Conservation (phyloP, 768 basidiomycete species). For the Suillus americanus region DNA sequence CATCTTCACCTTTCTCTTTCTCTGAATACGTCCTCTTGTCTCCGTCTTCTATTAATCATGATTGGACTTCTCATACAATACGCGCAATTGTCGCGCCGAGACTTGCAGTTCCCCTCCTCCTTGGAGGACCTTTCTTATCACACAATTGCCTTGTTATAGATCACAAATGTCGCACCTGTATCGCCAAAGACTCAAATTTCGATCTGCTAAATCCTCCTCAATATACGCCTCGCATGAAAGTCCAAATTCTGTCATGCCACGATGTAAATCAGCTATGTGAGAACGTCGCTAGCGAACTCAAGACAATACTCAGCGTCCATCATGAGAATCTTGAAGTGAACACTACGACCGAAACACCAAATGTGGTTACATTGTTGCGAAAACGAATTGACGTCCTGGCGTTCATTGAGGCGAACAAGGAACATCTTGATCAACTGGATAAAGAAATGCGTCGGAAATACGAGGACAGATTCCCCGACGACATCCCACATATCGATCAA, state of each 20-base stretch:
- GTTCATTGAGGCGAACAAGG: not conserved
- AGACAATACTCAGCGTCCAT: fast-evolving
- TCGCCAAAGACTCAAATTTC: conserved; percentile 1
- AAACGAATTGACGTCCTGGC: not conserved
- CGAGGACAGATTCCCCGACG: conserved; percentile 16
- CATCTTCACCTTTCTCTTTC: not conserved
- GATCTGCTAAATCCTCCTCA: conserved; percentile 11
- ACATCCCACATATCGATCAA: conserved; percentile 20
- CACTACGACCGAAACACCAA: fast-evolving
- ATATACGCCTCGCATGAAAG: not conserved
- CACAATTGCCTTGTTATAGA: conserved; percentile 6
- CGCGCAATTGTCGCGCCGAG: not conserved
- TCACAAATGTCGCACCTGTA: conserved; percentile 1
- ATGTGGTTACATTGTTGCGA: not conserved
- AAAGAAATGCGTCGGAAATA: not conserved
- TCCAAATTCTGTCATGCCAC: fast-evolving
- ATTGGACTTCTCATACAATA: not conserved
- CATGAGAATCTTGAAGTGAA: fast-evolving
- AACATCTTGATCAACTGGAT: not conserved
- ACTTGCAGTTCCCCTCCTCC: not conserved
- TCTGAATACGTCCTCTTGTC: not conserved
- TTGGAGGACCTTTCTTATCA: not conserved
- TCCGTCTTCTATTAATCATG: not conserved
- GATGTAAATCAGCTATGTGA: fast-evolving
- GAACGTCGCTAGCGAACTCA: fast-evolving